A percentile compares a stretch with the other conserved stretches of the same genome.
phyloP scores from a whole-genome alignment of 495 filamentous ascomycete genomes.

The Aspergillus sclerotioniger region DNA sequence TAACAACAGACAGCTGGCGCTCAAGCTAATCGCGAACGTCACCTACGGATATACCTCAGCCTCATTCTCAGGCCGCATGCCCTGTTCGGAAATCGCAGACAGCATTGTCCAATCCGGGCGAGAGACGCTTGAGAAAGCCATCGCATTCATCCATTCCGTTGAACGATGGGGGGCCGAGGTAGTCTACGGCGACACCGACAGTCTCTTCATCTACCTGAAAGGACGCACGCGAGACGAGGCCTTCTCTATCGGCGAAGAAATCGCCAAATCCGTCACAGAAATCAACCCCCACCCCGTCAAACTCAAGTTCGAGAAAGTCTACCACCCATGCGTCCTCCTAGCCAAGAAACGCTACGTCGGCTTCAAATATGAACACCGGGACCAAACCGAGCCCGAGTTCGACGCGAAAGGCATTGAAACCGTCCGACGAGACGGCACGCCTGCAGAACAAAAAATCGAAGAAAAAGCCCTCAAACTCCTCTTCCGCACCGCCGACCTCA shows the following conservation, averaged over 20 bases:
- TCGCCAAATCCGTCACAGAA: constrained; percentile 82
- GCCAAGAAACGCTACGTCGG: constrained; percentile 98
- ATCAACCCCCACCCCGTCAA: constrained; percentile 92
- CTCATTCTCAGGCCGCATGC: constrained; percentile 94
- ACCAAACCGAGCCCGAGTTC: constrained; percentile 82
- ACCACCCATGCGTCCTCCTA: constrained; percentile 87
- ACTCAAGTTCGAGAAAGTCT: constrained; percentile 98
- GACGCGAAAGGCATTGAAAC: constrained; percentile 99
- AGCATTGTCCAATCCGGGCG: constrained; percentile 95
- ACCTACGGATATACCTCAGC: constrained; percentile 98
- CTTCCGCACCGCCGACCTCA: constrained; percentile 86
- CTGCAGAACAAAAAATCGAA: constrained; percentile 95
- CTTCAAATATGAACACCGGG: constrained; percentile 85
- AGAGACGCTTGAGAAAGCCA: constrained; percentile 92
- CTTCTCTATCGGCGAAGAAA: constrained; percentile 89
- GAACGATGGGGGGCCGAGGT: constrained; percentile 90
- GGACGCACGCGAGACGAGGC: constrained; percentile 84
- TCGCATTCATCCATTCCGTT: constrained; percentile 85
- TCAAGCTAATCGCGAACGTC: constrained; percentile 98
- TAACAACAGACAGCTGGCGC: constrained; percentile 89
- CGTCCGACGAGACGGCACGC: constrained; percentile 89
- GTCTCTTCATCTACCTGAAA: constrained; percentile 87
- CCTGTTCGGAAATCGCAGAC: constrained; percentile 95
- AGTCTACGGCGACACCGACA: constrained; percentile 97
- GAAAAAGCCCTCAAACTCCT: constrained; percentile 88